A percentile compares a stretch with the other conserved stretches of the same genome.
Evolutionary conservation across 495 filamentous ascomycete genomes (phyloP).

Genomic region (Penicillium subrubescens): DNA sequence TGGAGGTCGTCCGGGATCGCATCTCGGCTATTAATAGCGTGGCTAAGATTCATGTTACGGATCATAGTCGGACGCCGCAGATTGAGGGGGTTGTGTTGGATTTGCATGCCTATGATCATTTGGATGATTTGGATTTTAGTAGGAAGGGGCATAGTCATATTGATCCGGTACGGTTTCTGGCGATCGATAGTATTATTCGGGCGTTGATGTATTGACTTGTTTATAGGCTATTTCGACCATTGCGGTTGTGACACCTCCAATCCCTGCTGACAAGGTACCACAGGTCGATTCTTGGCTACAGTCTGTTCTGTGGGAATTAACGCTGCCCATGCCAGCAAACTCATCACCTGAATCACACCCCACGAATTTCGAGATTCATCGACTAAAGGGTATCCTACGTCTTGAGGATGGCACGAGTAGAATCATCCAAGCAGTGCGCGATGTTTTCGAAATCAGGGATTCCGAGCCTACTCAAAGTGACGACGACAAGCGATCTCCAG

Average conservation of each 20-base stretch:
- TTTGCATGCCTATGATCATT: constrained; percentile 87
- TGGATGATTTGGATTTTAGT: constrained; percentile 65
- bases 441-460: constrained; percentile 90
- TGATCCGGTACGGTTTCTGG: constrained; percentile 65
- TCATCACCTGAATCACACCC: constrained; percentile 19
- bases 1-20: constrained; percentile 64
- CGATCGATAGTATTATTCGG: not conserved
- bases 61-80: constrained; percentile 74
- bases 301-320: constrained; percentile 78
- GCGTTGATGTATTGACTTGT: not conserved
- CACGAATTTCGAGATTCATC: constrained; percentile 70
- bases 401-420: constrained; percentile 63
- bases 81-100: constrained; percentile 86
- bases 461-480: constrained; percentile 38
- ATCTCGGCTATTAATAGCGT: constrained; percentile 85
- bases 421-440: constrained; percentile 88
- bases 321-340: constrained; percentile 49
- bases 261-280: constrained; percentile 55
- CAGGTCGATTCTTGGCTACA: constrained; percentile 81
- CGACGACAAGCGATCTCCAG: constrained; percentile 18
- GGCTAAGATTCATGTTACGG: constrained; percentile 80
- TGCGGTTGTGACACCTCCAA: constrained; percentile 60
- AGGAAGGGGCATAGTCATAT: constrained; percentile 76
- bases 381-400: constrained; percentile 76
- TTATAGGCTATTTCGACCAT: constrained; percentile 84